Percentiles rank a stretch among this genome's conserved stretches.
phyloP scores from a whole-genome alignment of 106 monocot species.

The Allium cepa region DNA sequence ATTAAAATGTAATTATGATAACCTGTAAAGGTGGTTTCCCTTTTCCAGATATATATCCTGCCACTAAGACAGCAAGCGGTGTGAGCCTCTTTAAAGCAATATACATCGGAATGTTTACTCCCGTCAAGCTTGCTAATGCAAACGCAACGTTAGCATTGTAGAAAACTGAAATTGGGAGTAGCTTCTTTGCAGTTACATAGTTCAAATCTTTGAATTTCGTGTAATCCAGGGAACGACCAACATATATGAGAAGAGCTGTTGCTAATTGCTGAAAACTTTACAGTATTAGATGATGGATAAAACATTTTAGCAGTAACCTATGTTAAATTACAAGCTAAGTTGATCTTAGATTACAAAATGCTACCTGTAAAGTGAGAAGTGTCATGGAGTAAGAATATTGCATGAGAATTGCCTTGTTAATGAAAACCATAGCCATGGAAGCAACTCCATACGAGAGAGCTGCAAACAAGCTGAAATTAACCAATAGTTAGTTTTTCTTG shows the following conservation, averaged over 20 bases:
- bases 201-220: constrained; percentile 52
- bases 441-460: constrained; percentile 80
- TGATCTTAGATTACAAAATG: not conserved
- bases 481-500: not conserved
- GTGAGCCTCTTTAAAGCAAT: constrained; percentile 96
- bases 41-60: constrained; percentile 72
- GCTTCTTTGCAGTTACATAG: constrained; percentile 70
- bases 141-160: constrained; percentile 99
- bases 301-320: constrained; percentile 3
- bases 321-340: not conserved
- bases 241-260: constrained; percentile 63
- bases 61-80: constrained; percentile 85
- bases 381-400: constrained; percentile 93
- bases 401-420: constrained; percentile 98
- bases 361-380: constrained; percentile 88
- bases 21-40: constrained; percentile 77
- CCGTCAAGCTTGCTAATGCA: constrained; percentile 90
- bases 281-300: not conserved
- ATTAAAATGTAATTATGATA: constrained; percentile 1
- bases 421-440: constrained; percentile 99
- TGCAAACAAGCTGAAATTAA: constrained; percentile 49
- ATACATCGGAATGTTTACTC: constrained; percentile 98
- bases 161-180: constrained; percentile 83
- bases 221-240: constrained; percentile 43
- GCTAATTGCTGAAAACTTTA: constrained; percentile 59